Conservation (phyloP, 192 early-diverging fungal species). For the Linnemannia exigua region DNA sequence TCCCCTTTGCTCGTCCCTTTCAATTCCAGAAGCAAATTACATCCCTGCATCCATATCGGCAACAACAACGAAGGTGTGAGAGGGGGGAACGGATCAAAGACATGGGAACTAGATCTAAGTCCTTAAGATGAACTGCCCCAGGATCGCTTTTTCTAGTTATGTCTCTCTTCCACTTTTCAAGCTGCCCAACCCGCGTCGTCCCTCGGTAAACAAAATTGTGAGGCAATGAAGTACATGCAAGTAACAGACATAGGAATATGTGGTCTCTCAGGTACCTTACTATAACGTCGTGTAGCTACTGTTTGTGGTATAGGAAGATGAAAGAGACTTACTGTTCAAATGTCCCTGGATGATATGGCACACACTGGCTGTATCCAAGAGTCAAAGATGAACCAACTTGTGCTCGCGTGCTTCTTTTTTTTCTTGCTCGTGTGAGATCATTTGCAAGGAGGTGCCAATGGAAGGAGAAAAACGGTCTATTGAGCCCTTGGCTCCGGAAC, state of each 20-base stretch:
- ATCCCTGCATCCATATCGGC: not conserved
- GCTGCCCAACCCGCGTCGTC: too few relatives aligned
- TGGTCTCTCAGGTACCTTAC: too few relatives aligned
- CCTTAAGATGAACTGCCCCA: not conserved
- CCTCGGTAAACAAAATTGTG: too few relatives aligned
- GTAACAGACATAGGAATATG: not conserved
- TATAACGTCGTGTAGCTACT: too few relatives aligned
- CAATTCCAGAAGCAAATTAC: not conserved
- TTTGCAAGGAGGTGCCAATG: not conserved
- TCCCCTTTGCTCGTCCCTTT: not conserved
- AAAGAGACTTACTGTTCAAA: not conserved
- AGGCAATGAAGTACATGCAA: not conserved
- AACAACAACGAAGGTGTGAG: not conserved
- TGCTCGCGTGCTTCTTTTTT: not conserved
- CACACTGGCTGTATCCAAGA: not conserved
- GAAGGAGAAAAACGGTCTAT: not conserved
- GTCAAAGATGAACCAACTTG: not conserved
- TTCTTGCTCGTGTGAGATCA: not conserved
- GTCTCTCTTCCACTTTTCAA: too few relatives aligned
- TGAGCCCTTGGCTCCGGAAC: not conserved
- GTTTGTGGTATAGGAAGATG: not conserved
- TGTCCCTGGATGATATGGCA: not conserved
- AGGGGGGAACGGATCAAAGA: not conserved
- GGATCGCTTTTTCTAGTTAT: not conserved
- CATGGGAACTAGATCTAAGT: not conserved